phyloP scores from a whole-genome alignment of 768 basidiomycete genomes.

The Boletus sp. region DNA sequence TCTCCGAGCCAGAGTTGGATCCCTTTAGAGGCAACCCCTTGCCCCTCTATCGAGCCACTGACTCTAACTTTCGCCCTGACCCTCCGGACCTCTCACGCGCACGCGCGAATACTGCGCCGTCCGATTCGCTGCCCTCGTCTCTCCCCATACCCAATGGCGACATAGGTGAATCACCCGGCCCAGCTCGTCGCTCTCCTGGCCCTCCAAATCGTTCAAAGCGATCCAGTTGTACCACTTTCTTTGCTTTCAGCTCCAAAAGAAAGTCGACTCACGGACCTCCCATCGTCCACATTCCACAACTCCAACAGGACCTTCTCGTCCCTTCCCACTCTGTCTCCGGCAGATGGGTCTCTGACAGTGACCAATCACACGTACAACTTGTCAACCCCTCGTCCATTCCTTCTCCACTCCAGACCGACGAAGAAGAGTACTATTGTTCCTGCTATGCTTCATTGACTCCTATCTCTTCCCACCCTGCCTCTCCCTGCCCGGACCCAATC shows the following conservation, averaged over 20 bases:
- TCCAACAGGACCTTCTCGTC: constrained; percentile 6
- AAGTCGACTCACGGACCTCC: constrained; percentile 20
- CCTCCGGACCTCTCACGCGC: constrained; percentile 12
- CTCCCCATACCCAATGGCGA: constrained; percentile 52
- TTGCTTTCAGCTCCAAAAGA: constrained; percentile 28
- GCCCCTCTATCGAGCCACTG: constrained; percentile 26
- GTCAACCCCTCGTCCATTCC: constrained; percentile 11
- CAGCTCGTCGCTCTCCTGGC: constrained; percentile 17
- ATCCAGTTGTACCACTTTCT: constrained; percentile 37
- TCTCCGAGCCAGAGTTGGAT: constrained; percentile 38
- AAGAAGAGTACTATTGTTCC: constrained; percentile 50
- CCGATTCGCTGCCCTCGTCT: constrained; percentile 35
- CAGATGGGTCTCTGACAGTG: constrained; percentile 15
- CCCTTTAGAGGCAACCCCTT: constrained; percentile 28
- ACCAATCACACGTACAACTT: constrained; percentile 5
- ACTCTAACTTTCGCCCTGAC: neutral
- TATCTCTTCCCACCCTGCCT: constrained; percentile 7
- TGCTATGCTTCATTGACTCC: constrained; percentile 43
- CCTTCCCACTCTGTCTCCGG: constrained; percentile 12
- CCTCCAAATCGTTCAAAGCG: constrained; percentile 34
- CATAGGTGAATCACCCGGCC: constrained; percentile 61
- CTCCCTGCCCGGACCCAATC: constrained; percentile 13
- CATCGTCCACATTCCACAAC: constrained; percentile 12
- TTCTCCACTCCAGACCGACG: constrained; percentile 27
- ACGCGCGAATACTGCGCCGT: constrained; percentile 29